Evolutionary conservation across 768 basidiomycete species (phyloP), one percentile per base, ranked within the genome.

Genomic region (Dendrothele bispora): DNA sequence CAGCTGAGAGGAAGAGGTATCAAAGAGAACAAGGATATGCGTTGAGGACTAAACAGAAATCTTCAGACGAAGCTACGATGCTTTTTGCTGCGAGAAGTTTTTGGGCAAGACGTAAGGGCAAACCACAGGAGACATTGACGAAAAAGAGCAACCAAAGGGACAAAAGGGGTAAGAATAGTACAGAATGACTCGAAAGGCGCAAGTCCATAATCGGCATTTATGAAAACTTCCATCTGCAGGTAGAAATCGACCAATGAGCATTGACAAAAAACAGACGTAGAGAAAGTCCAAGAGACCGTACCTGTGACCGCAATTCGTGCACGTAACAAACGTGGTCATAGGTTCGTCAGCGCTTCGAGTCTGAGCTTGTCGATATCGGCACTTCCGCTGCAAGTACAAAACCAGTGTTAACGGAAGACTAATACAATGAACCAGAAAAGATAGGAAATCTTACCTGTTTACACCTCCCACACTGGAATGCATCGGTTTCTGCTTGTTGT

Each of bases 281-380:
- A 37, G 22, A 35, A 8, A 34, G 30, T 29, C 30, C 17, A 17
- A 28, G n/a, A 17, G 12, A 10, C 43, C 55, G 18, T 43, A 78
- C 77, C 77, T 72, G 61, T 85, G 77, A 59, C 79, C 78, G 60
- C 86, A 88, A 54, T 80, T 79, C 45, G 79, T 77, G 66, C 88
- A 91, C 83, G 90, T 93, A 55, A 94, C 91, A 62, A 94, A 95
- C 17, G 93, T 95, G 3, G 95, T 98, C 95, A 98, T 98, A 20
- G 95, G 95, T 69, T 98, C 97, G 71, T 98, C 97, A 7, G 97
- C 95, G 61, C 91, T 93, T 46, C 97, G 80, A 7, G 97, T 99
- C 64, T 99, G 97, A 58, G 92, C 91, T 72, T 98, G 94, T 55
- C 91, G 87, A 59, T 97, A 98, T 37, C 87, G 80, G 58, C 91